Percentiles rank a stretch among this genome's conserved stretches.
Evolutionary conservation across 257 asterid genomes (phyloP).

Genomic region (Petrea volubilis): DNA sequence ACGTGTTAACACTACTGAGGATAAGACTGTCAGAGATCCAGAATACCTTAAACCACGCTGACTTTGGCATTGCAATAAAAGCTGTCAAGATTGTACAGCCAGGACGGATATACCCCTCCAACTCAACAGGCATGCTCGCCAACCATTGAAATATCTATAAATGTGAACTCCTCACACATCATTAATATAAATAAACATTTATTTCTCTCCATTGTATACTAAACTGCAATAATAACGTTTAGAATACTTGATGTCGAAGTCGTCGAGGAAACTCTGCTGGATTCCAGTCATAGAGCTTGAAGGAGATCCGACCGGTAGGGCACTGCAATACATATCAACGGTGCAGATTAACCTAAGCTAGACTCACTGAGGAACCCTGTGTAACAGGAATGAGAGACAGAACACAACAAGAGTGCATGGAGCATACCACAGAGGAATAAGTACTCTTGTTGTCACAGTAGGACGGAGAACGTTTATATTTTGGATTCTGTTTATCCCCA

Average conservation of each 20-base stretch:
- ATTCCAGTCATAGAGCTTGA: constrained; percentile 95
- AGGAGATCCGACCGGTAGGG: constrained; percentile 88
- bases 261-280: constrained; percentile 97
- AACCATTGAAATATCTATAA: constrained; percentile 85
- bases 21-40: constrained; percentile 8
- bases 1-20: not conserved
- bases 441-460: constrained; percentile 59
- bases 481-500: constrained; percentile 48
- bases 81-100: constrained; percentile 90
- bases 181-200: constrained; percentile 19
- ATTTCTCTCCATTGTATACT: constrained; percentile 42
- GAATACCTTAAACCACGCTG: constrained; percentile 74
- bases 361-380: constrained; percentile 11
- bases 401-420: constrained; percentile 20
- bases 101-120: constrained; percentile 95
- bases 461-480: constrained; percentile 48
- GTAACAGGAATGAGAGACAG: constrained; percentile 3
- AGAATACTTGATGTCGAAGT: constrained; percentile 91
- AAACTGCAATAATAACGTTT: constrained; percentile 67
- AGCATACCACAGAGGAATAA: constrained; percentile 70
- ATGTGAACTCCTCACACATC: constrained; percentile 21
- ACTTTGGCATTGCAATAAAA: constrained; percentile 74
- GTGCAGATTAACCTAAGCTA: constrained; percentile 22
- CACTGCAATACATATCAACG: constrained; percentile 50
- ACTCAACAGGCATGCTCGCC: constrained; percentile 94